These are phyloP conservation scores for Podila horticola DNA, from an alignment of 192 early-diverging fungal genomes.

Conservation along the genomic window DNA sequence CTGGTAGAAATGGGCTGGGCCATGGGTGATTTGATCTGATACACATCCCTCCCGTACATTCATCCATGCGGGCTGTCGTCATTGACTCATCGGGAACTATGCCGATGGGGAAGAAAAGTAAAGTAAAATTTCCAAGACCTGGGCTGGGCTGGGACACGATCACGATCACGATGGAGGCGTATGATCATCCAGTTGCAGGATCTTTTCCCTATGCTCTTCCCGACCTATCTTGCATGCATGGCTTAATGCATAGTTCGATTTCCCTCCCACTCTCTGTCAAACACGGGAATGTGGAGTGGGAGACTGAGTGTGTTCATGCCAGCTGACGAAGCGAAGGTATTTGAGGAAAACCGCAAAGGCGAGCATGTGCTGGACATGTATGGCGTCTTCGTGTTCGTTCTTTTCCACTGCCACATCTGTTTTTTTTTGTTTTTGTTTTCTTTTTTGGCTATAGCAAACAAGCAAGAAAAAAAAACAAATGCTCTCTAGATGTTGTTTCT, in stretches of 20 bases:
- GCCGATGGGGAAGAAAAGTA: neutral
- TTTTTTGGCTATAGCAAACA: neutral
- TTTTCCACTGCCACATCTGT: constrained; percentile 2
- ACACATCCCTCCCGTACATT: neutral
- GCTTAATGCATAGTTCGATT: neutral
- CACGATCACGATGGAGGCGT: neutral
- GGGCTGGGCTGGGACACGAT: too few relatives aligned
- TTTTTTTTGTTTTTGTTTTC: neutral
- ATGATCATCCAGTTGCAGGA: neutral
- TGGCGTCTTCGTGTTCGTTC: neutral
- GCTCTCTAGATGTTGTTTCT: too few relatives aligned
- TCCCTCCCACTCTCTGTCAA: too few relatives aligned
- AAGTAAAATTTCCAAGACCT: neutral
- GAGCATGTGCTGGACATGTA: neutral
- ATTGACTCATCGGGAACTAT: neutral
- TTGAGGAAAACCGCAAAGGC: too few relatives aligned
- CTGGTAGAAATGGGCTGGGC: too few relatives aligned
- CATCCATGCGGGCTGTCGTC: neutral
- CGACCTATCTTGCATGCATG: neutral
- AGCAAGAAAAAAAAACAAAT: neutral
- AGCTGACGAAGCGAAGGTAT: too few relatives aligned
- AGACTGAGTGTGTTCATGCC: too few relatives aligned
- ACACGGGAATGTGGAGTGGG: too few relatives aligned
- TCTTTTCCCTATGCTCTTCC: neutral
- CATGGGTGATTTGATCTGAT: too few relatives aligned